Evolutionary conservation across 805 yeast genomes (phyloP), one percentile per base, ranked within the genome.

Genomic region (Sporopachydermia quercuum): DNA sequence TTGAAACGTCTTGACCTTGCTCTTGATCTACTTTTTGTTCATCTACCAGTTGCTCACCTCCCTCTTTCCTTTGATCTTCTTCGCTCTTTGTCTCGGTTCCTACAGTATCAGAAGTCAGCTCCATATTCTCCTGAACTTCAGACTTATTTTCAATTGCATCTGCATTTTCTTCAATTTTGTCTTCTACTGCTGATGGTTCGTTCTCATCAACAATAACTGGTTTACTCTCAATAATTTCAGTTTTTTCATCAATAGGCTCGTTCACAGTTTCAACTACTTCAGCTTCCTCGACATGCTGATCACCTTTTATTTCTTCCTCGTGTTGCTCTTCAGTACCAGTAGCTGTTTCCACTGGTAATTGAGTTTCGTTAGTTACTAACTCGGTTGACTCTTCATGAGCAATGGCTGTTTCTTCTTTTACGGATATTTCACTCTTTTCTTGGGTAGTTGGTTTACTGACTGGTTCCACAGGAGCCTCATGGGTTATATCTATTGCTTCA

Each of bases 51-150:
- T n/a, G n/a, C n/a, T n/a, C n/a, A n/a, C n/a, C 34, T 39, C 14
- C 42, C 37, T 15, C 17, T 35, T 14, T 37, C 42, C 42, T 42
- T 44, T 38, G 37, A 40, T 18, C 36, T 39, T 23, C 36, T 41
- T 4, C 38, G 42, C 35, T 30, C 42, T 50, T 49, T 42, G 48
- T 42, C 37, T 42, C 51, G 45, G 50, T 38, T 37, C 45, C 44
- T 45, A 52, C 57, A 33, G 55, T 52, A 39, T 52, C 49, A 6
- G 53, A 51, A 27, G 47, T 39, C 40, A 39, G 38, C 23, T 4
- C 38, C 39, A 36, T 17, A 37, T 3, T 19, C 33, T 34, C 35
- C 44, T 15, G n/a, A n/a, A n/a, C n/a, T n/a, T n/a, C n/a, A n/a
- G n/a, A n/a, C n/a, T n/a, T n/a, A n/a, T n/a, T n/a, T n/a, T n/a